phyloP scores from a whole-genome alignment of 108 stramenopile genomes.

The Aurantiochytrium sp. region DNA sequence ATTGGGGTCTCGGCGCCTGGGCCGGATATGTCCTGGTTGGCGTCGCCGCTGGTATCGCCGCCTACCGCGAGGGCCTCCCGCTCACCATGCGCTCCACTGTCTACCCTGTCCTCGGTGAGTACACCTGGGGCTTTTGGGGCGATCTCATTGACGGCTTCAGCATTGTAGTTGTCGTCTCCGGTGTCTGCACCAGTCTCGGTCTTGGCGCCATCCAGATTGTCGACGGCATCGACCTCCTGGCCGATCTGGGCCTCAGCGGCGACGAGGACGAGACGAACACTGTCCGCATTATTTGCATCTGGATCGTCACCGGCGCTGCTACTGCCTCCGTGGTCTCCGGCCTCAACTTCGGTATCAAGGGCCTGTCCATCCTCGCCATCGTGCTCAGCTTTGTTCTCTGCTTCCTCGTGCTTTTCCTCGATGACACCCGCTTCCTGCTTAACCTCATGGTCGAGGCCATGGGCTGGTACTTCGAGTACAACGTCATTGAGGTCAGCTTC shows the following conservation, averaged over 20 bases:
- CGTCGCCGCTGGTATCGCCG: constrained; percentile 46
- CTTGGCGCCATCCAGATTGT: constrained; percentile 56
- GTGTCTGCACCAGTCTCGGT: constrained; percentile 64
- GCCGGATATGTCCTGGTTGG: constrained; percentile 54
- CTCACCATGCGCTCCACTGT: constrained; percentile 57
- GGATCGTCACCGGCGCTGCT: constrained; percentile 52
- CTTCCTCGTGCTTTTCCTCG: constrained; percentile 51
- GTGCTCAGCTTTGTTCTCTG: constrained; percentile 46
- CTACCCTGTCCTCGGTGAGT: constrained; percentile 62
- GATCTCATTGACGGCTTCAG: constrained; percentile 62
- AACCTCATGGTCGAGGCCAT: constrained; percentile 53
- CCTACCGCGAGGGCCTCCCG: constrained; percentile 51
- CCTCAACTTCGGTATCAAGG: constrained; percentile 57
- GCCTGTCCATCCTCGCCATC: constrained; percentile 56
- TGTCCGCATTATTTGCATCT: constrained; percentile 40
- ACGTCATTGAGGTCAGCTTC: constrained; percentile 16
- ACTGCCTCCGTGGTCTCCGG: constrained; percentile 60
- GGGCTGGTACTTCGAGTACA: constrained; percentile 53
- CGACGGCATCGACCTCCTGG: constrained; percentile 45
- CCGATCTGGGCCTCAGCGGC: background rate
- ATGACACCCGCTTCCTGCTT: constrained; percentile 59
- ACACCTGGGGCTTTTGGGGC: constrained; percentile 64
- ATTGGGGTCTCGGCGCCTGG: constrained; percentile 68
- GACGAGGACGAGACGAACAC: background rate
- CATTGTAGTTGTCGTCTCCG: constrained; percentile 57